Evolutionary conservation across 805 yeast species (phyloP).

Genomic region (Lipomyces spencermartinsiae): DNA sequence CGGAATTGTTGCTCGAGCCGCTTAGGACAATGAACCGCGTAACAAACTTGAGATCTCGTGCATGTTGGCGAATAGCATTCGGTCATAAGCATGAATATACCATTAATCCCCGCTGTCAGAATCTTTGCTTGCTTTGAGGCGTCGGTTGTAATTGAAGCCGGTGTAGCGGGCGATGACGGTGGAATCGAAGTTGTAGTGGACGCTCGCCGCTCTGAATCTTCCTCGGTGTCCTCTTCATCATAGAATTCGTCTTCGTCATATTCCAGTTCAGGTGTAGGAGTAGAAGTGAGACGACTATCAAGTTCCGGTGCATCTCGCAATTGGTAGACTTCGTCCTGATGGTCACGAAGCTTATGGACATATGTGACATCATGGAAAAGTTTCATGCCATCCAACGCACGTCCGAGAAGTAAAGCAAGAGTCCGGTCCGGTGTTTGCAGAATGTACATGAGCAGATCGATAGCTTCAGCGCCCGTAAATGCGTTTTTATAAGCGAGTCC

Average conservation of each 20-base stretch:
- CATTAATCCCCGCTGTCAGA: slow-evolving; percentile 55
- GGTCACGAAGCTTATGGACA: slow-evolving; percentile 90
- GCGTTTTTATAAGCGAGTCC: slow-evolving; percentile 92
- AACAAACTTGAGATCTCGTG: slow-evolving; percentile 83
- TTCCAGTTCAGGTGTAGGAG: slow-evolving; percentile 35
- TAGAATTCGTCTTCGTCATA: slow-evolving; percentile 21
- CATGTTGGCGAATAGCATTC: slow-evolving; percentile 98
- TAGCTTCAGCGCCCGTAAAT: slow-evolving; percentile 92
- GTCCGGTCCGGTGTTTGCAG: slow-evolving; percentile 91
- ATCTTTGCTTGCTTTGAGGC: slow-evolving; percentile 30
- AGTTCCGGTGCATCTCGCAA: slow-evolving; percentile 50
- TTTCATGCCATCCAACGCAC: slow-evolving; percentile 93
- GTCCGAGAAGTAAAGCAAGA: slow-evolving; percentile 83
- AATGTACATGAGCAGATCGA: slow-evolving; percentile 83
- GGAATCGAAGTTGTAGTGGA: slow-evolving; percentile 18
- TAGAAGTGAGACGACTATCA: slow-evolving; percentile 25
- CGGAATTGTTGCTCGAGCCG: slow-evolving; percentile 95
- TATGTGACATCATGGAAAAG: slow-evolving; percentile 95
- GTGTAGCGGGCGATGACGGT: neutral
- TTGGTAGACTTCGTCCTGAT: slow-evolving; percentile 84
- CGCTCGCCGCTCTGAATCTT: slow-evolving; percentile 10
- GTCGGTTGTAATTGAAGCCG: slow-evolving; percentile 18
- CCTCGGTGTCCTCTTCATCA: slow-evolving; percentile 19
- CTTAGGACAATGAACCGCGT: slow-evolving; percentile 95
- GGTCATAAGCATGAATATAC: slow-evolving; percentile 89